These are phyloP conservation scores for Acarospora socialis DNA, from an alignment of 2,329 filamentous ascomycete species.

Conservation along the genomic window DNA sequence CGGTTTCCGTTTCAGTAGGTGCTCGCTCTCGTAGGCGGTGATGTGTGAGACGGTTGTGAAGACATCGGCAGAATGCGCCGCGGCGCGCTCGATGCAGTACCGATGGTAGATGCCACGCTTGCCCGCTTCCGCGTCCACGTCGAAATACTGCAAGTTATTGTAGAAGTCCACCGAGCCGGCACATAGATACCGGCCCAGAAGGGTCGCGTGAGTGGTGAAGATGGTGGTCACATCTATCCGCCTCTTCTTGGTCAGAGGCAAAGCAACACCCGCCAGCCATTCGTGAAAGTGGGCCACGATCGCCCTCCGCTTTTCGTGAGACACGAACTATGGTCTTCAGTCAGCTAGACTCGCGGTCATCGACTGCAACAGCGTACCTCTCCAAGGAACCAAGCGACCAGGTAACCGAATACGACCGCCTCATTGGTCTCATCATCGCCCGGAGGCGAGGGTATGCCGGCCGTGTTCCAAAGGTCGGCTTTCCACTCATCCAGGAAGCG, in stretches of 20 bases:
- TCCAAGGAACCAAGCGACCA: conserved; percentile 95
- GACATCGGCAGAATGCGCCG: conserved; percentile 83
- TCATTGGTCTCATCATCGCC: conserved; percentile 93
- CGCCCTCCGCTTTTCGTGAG: conserved; percentile 78
- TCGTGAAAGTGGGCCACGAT: conserved; percentile 98
- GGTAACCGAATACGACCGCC: conserved; percentile 90
- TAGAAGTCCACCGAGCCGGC: conserved; percentile 98
- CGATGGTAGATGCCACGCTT: conserved; percentile 98
- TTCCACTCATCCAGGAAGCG: conserved; percentile 93
- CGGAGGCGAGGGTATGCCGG: conserved; percentile 85
- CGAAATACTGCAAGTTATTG: conserved; percentile 95
- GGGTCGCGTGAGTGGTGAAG: conserved; percentile 93
- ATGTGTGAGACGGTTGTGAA: conserved; percentile 99
- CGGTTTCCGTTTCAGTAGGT: conserved; percentile 91
- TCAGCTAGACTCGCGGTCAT: neutral
- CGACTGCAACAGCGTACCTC: conserved; percentile 57
- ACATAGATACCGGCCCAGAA: conserved; percentile 90
- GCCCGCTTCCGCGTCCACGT: conserved; percentile 89
- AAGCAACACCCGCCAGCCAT: conserved; percentile 87
- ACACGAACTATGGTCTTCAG: conserved; percentile 55
- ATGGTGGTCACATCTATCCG: conserved; percentile 95
- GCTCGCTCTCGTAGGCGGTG: conserved; percentile 95
- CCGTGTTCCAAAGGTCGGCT: conserved; percentile 80
- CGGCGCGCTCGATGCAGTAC: conserved; percentile 93
- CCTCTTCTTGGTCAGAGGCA: conserved; percentile 83